A percentile compares a stretch with the other conserved stretches of the same genome.
These are phyloP conservation scores for Puccinia coronata DNA, from an alignment of 1,284 basidiomycete genomes.

Conservation along the genomic window DNA sequence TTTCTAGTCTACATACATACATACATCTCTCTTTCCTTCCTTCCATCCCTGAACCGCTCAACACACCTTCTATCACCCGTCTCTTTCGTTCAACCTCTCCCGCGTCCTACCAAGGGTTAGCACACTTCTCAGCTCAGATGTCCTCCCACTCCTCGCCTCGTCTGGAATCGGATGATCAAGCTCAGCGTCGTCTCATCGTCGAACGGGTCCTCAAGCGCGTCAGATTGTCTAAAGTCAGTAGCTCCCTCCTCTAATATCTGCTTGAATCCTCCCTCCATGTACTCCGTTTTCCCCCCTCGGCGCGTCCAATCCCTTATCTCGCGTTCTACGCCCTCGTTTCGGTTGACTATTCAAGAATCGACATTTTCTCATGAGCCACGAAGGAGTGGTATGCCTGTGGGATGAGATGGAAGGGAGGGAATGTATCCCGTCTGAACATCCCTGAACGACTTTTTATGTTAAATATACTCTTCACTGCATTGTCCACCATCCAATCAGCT, in stretches of 20 bases:
- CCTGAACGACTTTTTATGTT: background rate
- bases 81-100: background rate
- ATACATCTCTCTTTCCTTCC: background rate
- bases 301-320: background rate
- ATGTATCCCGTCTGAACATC: background rate
- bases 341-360: background rate
- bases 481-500: background rate
- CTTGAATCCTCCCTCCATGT: background rate
- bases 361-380: no score
- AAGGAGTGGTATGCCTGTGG: no score
- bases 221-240: slow-evolving; percentile 29
- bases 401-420: background rate
- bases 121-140: slow-evolving; percentile 21
- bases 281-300: background rate
- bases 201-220: slow-evolving; percentile 37
- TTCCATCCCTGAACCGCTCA: background rate
- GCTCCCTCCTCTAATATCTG: background rate
- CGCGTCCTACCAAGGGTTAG: background rate
- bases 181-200: slow-evolving; percentile 22
- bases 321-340: background rate
- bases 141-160: slow-evolving; percentile 9
- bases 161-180: slow-evolving; percentile 13
- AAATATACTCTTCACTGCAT: background rate
- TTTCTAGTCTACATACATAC: background rate
- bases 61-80: background rate